A percentile compares a stretch with the other conserved stretches of the same genome.
Evolutionary conservation across 495 filamentous ascomycete species (phyloP).

Genomic region (Tuber borchii): DNA sequence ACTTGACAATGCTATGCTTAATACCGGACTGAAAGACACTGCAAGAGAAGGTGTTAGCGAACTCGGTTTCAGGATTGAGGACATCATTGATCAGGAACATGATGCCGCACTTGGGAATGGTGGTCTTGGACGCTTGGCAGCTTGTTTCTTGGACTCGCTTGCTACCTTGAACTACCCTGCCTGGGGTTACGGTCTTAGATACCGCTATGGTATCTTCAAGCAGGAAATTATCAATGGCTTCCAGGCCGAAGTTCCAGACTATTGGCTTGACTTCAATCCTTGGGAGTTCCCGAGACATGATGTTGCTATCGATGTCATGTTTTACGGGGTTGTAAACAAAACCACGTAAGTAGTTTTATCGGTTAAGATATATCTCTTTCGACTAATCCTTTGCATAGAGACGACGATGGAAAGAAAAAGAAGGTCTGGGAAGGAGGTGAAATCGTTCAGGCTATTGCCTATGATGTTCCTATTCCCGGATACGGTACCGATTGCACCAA

Average conservation of each 20-base stretch:
- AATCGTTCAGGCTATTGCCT: slow-evolving; percentile 84
- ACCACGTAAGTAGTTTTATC: slow-evolving; percentile 44
- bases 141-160: slow-evolving; percentile 93
- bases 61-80: slow-evolving; percentile 93
- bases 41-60: slow-evolving; percentile 81
- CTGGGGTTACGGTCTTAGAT: slow-evolving; percentile 93
- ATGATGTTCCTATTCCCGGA: slow-evolving; percentile 90
- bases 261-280: slow-evolving; percentile 98
- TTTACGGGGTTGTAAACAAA: slow-evolving; percentile 77
- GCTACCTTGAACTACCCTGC: slow-evolving; percentile 90
- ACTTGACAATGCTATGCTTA: slow-evolving; percentile 97
- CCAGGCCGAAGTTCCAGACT: slow-evolving; percentile 95
- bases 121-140: slow-evolving; percentile 86
- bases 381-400: slow-evolving; percentile 42
- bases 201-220: slow-evolving; percentile 98
- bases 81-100: slow-evolving; percentile 89
- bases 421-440: slow-evolving; percentile 86
- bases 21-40: slow-evolving; percentile 76
- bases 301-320: slow-evolving; percentile 90
- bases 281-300: slow-evolving; percentile 98
- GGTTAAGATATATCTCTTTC: neutral
- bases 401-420: slow-evolving; percentile 66
- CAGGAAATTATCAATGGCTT: slow-evolving; percentile 97
- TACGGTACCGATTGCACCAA: slow-evolving; percentile 86
- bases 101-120: slow-evolving; percentile 96